A percentile compares a stretch with the other conserved stretches of the same genome.
phyloP scores from a whole-genome alignment of 192 early-diverging fungal species.

The Coemansia sp. region DNA sequence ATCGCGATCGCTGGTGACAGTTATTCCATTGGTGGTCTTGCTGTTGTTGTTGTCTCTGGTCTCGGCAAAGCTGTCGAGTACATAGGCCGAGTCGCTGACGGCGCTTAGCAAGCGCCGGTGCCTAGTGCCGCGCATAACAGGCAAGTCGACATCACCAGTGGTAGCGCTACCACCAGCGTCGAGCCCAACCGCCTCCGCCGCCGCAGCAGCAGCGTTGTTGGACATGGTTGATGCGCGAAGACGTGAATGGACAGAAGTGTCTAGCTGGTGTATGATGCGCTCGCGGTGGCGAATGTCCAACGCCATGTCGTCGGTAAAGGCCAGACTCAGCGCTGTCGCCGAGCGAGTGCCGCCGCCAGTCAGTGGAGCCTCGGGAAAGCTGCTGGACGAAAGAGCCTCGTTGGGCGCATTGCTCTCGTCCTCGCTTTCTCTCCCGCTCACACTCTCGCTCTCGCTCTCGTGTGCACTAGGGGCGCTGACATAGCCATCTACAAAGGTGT shows the following conservation, averaged over 20 bases:
- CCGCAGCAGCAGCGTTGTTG: neutral
- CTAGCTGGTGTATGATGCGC: constrained; percentile 24
- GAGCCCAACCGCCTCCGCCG: too few species aligned
- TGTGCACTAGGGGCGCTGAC: constrained; percentile 71
- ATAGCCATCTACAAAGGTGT: constrained; percentile 62
- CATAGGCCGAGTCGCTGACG: constrained; percentile 42
- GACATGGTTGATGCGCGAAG: constrained; percentile 9
- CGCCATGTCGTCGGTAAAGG: constrained; percentile 39
- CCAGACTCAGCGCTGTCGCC: neutral
- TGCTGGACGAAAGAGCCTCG: neutral
- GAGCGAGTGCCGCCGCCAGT: neutral
- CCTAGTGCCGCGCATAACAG: constrained; percentile 1
- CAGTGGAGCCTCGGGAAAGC: neutral
- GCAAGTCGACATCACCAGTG: neutral
- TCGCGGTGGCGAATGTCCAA: constrained; percentile 12
- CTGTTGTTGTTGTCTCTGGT: neutral
- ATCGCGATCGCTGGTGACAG: neutral
- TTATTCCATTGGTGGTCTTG: neutral
- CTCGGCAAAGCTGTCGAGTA: constrained; percentile 8
- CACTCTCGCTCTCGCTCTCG: constrained; percentile 50
- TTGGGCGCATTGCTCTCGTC: neutral
- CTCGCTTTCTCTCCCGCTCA: constrained; percentile 2
- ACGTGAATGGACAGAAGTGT: neutral
- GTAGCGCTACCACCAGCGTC: too few species aligned
- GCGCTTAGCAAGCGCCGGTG: constrained; percentile 22